These are phyloP conservation scores for Ascochyta viciae-villosae DNA, from an alignment of 2,329 filamentous ascomycete genomes.

Conservation along the genomic window DNA sequence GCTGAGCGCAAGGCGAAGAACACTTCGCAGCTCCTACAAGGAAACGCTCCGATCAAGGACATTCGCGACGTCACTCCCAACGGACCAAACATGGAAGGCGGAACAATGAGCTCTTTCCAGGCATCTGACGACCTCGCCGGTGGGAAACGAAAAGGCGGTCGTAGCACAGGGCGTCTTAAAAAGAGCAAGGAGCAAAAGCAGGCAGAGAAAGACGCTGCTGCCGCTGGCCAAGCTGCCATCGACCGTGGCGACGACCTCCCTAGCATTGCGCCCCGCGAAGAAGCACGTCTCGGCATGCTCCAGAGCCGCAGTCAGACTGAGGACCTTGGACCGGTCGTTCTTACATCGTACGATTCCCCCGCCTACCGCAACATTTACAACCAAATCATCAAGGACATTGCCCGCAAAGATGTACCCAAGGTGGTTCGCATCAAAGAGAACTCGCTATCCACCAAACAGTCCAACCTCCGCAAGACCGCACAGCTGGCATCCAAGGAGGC, in stretches of 20 bases:
- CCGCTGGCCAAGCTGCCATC: constrained; percentile 83
- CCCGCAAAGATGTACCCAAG: constrained; percentile 91
- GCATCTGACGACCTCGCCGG: constrained; percentile 61
- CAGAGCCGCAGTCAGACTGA: constrained; percentile 57
- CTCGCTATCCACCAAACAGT: constrained; percentile 84
- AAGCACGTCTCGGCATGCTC: constrained; percentile 56
- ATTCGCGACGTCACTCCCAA: constrained; percentile 73
- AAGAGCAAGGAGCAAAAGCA: constrained; percentile 83
- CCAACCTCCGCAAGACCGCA: constrained; percentile 97
- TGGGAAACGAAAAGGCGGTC: constrained; percentile 62
- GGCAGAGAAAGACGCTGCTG: constrained; percentile 76
- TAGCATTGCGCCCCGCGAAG: constrained; percentile 65
- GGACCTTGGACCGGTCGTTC: constrained; percentile 51
- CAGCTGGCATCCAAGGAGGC: constrained; percentile 97
- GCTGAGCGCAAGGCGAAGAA: constrained; percentile 92
- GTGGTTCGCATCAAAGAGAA: constrained; percentile 86
- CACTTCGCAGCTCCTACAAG: constrained; percentile 85
- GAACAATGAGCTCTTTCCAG: constrained; percentile 84
- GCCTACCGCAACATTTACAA: constrained; percentile 97
- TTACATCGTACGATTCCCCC: constrained; percentile 77
- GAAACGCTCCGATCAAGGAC: constrained; percentile 77
- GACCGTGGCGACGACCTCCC: constrained; percentile 79
- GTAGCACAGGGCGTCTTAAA: constrained; percentile 71
- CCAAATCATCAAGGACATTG: constrained; percentile 95
- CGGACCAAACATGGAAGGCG: constrained; percentile 82